Conservation (phyloP, 768 basidiomycete genomes). For the Cyclocybe aegerita region DNA sequence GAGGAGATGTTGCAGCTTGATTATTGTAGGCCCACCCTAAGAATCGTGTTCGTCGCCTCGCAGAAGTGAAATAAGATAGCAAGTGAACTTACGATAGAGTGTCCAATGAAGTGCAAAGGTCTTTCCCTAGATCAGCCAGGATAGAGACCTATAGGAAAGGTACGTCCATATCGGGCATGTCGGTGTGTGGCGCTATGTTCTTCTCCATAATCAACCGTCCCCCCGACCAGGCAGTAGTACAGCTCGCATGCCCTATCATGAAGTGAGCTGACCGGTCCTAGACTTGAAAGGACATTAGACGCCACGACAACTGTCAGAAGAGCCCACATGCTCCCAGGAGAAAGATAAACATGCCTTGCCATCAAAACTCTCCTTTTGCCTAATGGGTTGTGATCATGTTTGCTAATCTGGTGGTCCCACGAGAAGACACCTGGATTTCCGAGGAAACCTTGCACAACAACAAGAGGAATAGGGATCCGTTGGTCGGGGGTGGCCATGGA, state of each 20-base stretch:
- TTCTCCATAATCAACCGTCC: constrained; percentile 49
- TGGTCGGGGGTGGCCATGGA: background rate
- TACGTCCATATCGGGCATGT: constrained; percentile 44
- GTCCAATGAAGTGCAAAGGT: constrained; percentile 50
- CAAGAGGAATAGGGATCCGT: constrained; percentile 29
- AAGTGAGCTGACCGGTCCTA: constrained; percentile 51
- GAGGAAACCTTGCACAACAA: constrained; percentile 51
- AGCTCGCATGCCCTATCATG: constrained; percentile 55
- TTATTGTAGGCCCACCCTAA: constrained; percentile 48
- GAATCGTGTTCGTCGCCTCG: background rate
- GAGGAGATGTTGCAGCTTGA: constrained; percentile 44
- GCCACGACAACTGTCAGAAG: background rate
- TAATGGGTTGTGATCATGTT: background rate
- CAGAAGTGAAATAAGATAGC: background rate
- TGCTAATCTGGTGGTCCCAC: constrained; percentile 35
- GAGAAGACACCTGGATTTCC: constrained; percentile 32
- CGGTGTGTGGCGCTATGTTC: constrained; percentile 35
- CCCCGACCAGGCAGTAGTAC: constrained; percentile 45
- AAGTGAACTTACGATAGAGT: constrained; percentile 38
- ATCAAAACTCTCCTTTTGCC: constrained; percentile 8
- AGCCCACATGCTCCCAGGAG: background rate
- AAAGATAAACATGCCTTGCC: constrained; percentile 15
- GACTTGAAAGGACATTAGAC: constrained; percentile 24
- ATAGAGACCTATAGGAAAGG: constrained; percentile 37
- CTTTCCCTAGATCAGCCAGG: constrained; percentile 41